Percentiles rank a stretch among this genome's conserved stretches.
These are phyloP conservation scores for Aaosphaeria arxii DNA, from an alignment of 2,329 filamentous ascomycete species.

Conservation along the genomic window DNA sequence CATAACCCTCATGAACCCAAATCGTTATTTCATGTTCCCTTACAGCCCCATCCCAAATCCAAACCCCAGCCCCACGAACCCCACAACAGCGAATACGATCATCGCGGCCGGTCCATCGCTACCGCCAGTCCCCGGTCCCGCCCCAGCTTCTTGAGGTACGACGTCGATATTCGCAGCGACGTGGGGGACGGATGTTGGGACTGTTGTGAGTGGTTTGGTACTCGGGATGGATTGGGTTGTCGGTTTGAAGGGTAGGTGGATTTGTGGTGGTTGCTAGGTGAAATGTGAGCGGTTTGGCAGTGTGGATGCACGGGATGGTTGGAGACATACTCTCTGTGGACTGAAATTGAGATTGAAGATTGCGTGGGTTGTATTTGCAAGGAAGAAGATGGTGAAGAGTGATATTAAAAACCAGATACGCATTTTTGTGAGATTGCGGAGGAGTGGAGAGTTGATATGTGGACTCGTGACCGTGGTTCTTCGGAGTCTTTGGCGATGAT, in stretches of 20 bases:
- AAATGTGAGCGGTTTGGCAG: background rate
- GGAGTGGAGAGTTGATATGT: background rate
- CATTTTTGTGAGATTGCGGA: background rate
- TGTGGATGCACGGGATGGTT: background rate
- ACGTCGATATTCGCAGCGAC: background rate
- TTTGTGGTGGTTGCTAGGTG: slow-evolving; percentile 1
- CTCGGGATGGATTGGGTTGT: background rate
- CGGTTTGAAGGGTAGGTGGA: background rate
- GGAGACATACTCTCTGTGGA: background rate
- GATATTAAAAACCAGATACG: too few relatives aligned
- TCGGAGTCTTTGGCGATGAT: too few relatives aligned
- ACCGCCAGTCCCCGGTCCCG: background rate
- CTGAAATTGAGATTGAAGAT: background rate
- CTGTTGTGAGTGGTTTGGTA: background rate
- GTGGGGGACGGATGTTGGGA: background rate
- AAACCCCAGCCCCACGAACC: slow-evolving; percentile 5
- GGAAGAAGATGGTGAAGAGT: too few relatives aligned
- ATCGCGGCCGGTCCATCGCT: slow-evolving; percentile 1
- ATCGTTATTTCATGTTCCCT: background rate
- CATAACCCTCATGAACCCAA: background rate
- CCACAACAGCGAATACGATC: slow-evolving; percentile 2
- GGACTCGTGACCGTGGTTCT: too few relatives aligned
- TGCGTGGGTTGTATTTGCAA: background rate
- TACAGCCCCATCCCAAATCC: slow-evolving; percentile 4
- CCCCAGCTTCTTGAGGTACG: background rate